Conservation (phyloP, 371 early-diverging fungal genomes). For the Mucor circinelloides region DNA sequence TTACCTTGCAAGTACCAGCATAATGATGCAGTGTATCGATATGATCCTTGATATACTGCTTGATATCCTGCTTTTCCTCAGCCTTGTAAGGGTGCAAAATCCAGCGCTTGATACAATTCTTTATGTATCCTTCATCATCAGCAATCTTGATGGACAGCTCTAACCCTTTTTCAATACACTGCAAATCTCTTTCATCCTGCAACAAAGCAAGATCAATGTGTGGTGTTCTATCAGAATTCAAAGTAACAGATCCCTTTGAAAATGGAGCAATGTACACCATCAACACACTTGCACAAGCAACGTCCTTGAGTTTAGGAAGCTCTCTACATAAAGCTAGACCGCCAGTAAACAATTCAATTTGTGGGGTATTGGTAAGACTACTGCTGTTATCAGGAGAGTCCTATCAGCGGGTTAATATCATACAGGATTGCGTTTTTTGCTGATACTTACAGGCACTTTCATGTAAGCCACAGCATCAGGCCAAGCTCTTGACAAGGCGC, state of each 20-base stretch:
- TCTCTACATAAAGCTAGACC: constrained; percentile 26
- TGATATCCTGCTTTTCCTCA: background rate
- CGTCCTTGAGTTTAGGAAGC: constrained; percentile 17
- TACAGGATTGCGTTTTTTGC: background rate
- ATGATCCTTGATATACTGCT: constrained; percentile 24
- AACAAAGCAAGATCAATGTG: constrained; percentile 19
- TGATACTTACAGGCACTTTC: constrained; percentile 20
- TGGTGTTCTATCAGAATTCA: background rate
- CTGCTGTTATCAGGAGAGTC: constrained; percentile 28
- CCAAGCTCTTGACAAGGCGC: constrained; percentile 28
- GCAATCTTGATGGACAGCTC: constrained; percentile 19
- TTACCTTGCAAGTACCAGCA: constrained; percentile 48
- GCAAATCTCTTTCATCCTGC: constrained; percentile 21
- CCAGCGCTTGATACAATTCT: constrained; percentile 19
- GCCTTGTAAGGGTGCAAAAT: constrained; percentile 10
- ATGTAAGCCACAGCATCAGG: constrained; percentile 39
- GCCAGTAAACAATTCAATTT: constrained; percentile 32
- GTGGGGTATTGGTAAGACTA: constrained; percentile 17
- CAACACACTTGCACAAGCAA: constrained; percentile 16
- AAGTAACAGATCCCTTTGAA: constrained; percentile 21
- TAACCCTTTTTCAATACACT: constrained; percentile 21
- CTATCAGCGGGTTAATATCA: background rate
- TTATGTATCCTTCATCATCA: constrained; percentile 5
- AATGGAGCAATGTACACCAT: constrained; percentile 27
- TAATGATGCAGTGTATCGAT: constrained; percentile 42